Percentiles rank a stretch among this genome's conserved stretches.
phyloP scores from a whole-genome alignment of 768 basidiomycete genomes.

The Macrolepiota dolichaula region DNA sequence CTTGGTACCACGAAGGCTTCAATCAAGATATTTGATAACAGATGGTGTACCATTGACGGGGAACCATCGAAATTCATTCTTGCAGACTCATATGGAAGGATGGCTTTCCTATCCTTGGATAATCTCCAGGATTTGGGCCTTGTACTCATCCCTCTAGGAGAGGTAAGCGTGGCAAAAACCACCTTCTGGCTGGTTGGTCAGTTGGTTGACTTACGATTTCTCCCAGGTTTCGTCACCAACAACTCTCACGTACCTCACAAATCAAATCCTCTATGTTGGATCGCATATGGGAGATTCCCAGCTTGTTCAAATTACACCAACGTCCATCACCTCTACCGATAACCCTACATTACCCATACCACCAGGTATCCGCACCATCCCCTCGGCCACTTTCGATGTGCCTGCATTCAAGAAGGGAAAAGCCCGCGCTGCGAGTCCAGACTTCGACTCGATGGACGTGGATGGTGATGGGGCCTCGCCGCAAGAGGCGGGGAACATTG shows the following conservation, averaged over 20 bases:
- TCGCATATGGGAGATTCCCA: constrained; percentile 84
- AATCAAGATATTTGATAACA: constrained; percentile 20
- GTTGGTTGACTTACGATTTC: constrained; percentile 3
- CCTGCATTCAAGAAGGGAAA: constrained; percentile 27
- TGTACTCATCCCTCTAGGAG: constrained; percentile 65
- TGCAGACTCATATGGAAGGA: constrained; percentile 68
- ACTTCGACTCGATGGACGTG: constrained; percentile 24
- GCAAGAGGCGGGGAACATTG: constrained; percentile 37
- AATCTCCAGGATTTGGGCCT: constrained; percentile 39
- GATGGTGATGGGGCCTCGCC: constrained; percentile 22
- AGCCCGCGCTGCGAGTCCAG: constrained; percentile 35
- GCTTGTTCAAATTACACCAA: constrained; percentile 55
- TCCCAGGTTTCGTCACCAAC: constrained; percentile 67
- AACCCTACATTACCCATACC: constrained; percentile 52
- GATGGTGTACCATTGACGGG: constrained; percentile 51
- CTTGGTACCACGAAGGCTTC: not conserved
- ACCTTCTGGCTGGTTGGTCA: not conserved
- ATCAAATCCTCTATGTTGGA: constrained; percentile 71
- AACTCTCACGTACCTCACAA: constrained; percentile 67
- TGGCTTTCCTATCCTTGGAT: constrained; percentile 61
- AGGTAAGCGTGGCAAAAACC: constrained; percentile 37
- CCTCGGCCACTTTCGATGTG: constrained; percentile 27
- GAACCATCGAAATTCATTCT: constrained; percentile 49
- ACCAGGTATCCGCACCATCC: constrained; percentile 38
- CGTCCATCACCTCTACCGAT: constrained; percentile 37